Evolutionary conservation across 495 filamentous ascomycete species (phyloP), one percentile per base, ranked within the genome.

Genomic region (Xylaria telfairii): DNA sequence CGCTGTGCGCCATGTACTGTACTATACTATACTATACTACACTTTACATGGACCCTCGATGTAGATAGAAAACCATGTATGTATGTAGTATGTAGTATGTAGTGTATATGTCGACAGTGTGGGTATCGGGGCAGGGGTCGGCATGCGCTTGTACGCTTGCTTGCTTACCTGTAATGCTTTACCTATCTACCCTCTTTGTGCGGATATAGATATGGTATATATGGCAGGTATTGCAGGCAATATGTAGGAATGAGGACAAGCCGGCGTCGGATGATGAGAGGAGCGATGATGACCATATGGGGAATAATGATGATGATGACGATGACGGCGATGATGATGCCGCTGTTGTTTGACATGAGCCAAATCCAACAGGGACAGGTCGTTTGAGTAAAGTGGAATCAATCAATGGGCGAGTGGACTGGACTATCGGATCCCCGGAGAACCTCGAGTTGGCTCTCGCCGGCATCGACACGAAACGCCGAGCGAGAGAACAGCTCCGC

Each of bases 241-340:
- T n/a, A 26, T 12, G 60, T 54, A 44, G 47, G 34, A 66, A 30
- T 37, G 46, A 49, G 59, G 59, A 42, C 37, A 26, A 7, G 4
- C 21, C 9, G 37, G 34, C 37, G 15, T 21, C n/a, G 59, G 34
- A 62, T 41, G 47, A 66, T 15, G 28, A 6, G 46, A 47, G 34
- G 1, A 66, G n/a, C 12, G 63, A 66, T 66, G 63, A 66, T 53
- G 63, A 66, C 24, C 3, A 13, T 63, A 24, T 1, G 8, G 34
- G 8, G 8, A 8, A 37, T 44, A 17, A 28, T 65, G 17, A 53
- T 53, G 49, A 53, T 26, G 21, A 53, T 53, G 47, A 54, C 54
- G 12, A 66, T 54, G 64, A 66, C 54, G 64, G 42, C 46, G 42
- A 32, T 34, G 47, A 66, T 66, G 64, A 66, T 66, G 64, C 42